These are phyloP conservation scores for Drechmeria coniospora DNA, from an alignment of 2,329 filamentous ascomycete genomes.

Conservation along the genomic window DNA sequence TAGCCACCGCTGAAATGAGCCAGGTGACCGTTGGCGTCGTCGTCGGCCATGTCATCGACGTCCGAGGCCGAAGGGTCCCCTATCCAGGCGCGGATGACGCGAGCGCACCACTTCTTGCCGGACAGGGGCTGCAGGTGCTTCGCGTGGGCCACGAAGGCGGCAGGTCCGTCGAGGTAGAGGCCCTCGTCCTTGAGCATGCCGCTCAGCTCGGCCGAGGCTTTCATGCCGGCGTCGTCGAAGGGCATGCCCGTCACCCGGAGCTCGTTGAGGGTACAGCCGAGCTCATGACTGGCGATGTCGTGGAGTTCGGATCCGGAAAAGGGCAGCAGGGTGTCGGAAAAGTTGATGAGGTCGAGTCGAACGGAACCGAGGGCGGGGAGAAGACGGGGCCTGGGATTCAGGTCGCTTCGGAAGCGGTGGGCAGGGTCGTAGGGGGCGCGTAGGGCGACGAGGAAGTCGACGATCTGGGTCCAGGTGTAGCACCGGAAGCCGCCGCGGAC, in stretches of 20 bases:
- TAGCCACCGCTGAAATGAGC: slow-evolving; percentile 7
- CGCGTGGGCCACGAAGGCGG: slow-evolving; percentile 26
- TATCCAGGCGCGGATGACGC: slow-evolving; percentile 30
- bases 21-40: slow-evolving; percentile 14
- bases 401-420: slow-evolving; percentile 18
- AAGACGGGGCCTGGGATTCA: slow-evolving; percentile 23
- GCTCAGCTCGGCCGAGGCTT: slow-evolving; percentile 30
- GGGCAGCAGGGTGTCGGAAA: slow-evolving; percentile 28
- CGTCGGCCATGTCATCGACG: slow-evolving; percentile 11
- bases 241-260: slow-evolving; percentile 37
- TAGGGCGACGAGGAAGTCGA: slow-evolving; percentile 35
- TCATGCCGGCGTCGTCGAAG: slow-evolving; percentile 30
- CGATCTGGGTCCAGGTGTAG: slow-evolving; percentile 38
- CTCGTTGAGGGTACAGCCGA: slow-evolving; percentile 37
- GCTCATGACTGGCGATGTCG: slow-evolving; percentile 35
- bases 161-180: slow-evolving; percentile 29
- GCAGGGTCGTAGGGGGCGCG: slow-evolving; percentile 33
- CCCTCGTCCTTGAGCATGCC: slow-evolving; percentile 39
- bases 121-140: slow-evolving; percentile 23
- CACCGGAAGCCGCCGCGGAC: slow-evolving; percentile 36
- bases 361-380: slow-evolving; percentile 30
- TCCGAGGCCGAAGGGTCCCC: slow-evolving; percentile 9
- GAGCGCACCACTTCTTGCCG: slow-evolving; percentile 23
- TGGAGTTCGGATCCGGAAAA: slow-evolving; percentile 32
- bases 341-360: slow-evolving; percentile 40